Evolutionary conservation across 306 rosid genomes (phyloP), one percentile per base, ranked within the genome.

Genomic region (Hylodesmum podocarpum): DNA sequence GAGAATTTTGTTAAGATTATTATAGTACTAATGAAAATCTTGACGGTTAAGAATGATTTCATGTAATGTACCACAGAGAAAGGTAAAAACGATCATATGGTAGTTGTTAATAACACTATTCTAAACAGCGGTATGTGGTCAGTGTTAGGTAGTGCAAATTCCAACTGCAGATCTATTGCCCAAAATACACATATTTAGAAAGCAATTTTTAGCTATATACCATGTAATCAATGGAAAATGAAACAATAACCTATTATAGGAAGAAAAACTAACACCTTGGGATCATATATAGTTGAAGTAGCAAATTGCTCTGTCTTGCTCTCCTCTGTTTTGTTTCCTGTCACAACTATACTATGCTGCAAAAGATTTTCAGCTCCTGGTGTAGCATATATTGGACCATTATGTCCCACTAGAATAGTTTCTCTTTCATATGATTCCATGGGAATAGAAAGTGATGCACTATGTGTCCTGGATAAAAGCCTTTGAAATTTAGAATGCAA

Each of bases 361-460:
- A 62, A 70, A 19, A 58, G 22, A 54, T 55, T 81, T 79, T 72
- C 88, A 19, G 85, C 54, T 76, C 69, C 72, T 7, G 24, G 69
- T 72, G 43, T 62, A 55, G 64, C 74, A 53, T 74, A 54, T 47
- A 81, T 65, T 24, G 92, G 87, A 76, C 88, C 90, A 49, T 90
- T 59, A 71, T 82, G 86, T 40, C 88, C 86, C 68, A 83, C 82
- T 72, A 82, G 83, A 74, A 39, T 85, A 58, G 85, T 61, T 51
- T 79, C 86, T 72, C 81, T 72, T 21, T 72, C 83, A 59, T 78
- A 71, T 57, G 89, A 53, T 28, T 84, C 89, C 81, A 66, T 80
- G 3, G 87, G 85, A 72, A 85, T 81, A 55, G 88, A 85, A 55
- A 86, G n/a, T 22, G 91, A 88, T 19, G 87, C 84, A 73, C 87